Conservation (phyloP, 805 yeast species). For the Sugiyamaella smithiae region DNA sequence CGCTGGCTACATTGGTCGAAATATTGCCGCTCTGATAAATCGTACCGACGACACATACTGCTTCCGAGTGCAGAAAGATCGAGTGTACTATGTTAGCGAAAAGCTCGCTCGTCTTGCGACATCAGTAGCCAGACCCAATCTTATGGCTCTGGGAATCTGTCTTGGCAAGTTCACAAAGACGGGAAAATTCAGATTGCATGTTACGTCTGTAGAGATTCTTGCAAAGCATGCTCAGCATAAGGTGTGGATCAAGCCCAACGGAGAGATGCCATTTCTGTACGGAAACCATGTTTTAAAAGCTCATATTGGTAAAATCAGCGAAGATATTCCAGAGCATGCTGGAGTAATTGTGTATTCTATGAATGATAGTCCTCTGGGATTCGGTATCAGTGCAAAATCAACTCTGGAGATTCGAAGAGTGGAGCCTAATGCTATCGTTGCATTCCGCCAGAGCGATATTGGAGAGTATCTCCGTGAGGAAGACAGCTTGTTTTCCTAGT, state of each 20-base stretch:
- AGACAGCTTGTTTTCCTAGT: constrained; percentile 82
- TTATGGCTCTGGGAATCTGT: constrained; percentile 92
- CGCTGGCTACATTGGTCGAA: constrained; percentile 95
- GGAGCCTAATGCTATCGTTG: constrained; percentile 93
- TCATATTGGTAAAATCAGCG: constrained; percentile 94
- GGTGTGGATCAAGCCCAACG: constrained; percentile 94
- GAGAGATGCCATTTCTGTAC: constrained; percentile 97
- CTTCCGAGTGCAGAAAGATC: constrained; percentile 90
- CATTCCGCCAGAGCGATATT: constrained; percentile 94
- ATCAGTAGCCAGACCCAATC: constrained; percentile 79
- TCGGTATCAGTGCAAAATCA: constrained; percentile 91
- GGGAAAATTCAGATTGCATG: constrained; percentile 91
- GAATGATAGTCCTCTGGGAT: constrained; percentile 89
- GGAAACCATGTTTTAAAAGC: constrained; percentile 97
- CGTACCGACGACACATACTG: constrained; percentile 84
- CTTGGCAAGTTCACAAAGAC: constrained; percentile 97
- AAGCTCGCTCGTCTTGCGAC: constrained; percentile 83
- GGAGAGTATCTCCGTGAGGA: constrained; percentile 98
- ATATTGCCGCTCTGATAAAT: constrained; percentile 82
- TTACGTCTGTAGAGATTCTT: constrained; percentile 81
- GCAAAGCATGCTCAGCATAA: constrained; percentile 89
- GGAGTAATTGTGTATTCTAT: constrained; percentile 90
- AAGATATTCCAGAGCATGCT: constrained; percentile 96
- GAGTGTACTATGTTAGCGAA: constrained; percentile 90
- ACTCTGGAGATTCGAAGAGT: constrained; percentile 82